Conservation (phyloP, 768 basidiomycete genomes). For the Boletus rubescentipes region DNA sequence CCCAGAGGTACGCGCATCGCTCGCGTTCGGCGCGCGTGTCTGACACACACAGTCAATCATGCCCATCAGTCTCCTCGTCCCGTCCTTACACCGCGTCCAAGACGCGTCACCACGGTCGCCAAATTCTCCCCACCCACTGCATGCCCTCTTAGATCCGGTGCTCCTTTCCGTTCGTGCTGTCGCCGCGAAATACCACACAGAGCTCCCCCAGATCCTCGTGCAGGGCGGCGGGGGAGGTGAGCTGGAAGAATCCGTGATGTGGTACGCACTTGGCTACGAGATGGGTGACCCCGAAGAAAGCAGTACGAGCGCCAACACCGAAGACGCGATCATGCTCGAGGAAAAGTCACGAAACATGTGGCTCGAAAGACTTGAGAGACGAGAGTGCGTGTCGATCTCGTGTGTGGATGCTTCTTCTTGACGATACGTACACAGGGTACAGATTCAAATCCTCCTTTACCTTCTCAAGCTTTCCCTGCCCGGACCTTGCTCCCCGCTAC, state of each 20-base stretch:
- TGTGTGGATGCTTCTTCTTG: background rate
- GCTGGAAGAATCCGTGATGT: slow-evolving; percentile 73
- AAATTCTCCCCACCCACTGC: slow-evolving; percentile 51
- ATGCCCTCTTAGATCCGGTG: slow-evolving; percentile 57
- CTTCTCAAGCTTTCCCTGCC: slow-evolving; percentile 64
- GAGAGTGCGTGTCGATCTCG: slow-evolving; percentile 48
- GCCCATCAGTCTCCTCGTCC: slow-evolving; percentile 58
- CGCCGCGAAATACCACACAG: slow-evolving; percentile 60
- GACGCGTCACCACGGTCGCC: slow-evolving; percentile 28
- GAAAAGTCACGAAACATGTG: slow-evolving; percentile 55
- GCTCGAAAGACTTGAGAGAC: slow-evolving; percentile 65
- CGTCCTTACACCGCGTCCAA: slow-evolving; percentile 53
- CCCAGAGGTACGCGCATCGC: slow-evolving; percentile 53
- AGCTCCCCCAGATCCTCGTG: slow-evolving; percentile 58
- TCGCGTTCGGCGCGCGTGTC: slow-evolving; percentile 1
- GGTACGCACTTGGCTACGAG: slow-evolving; percentile 68
- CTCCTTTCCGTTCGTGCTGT: slow-evolving; percentile 57
- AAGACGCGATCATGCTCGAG: slow-evolving; percentile 38
- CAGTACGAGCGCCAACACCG: slow-evolving; percentile 18
- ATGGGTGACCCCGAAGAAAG: slow-evolving; percentile 34
- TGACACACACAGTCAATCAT: slow-evolving; percentile 58
- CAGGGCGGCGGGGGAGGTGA: slow-evolving; percentile 62
- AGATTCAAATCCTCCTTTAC: slow-evolving; percentile 74
- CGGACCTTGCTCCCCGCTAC: slow-evolving; percentile 36
- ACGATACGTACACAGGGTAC: slow-evolving; percentile 46